Conservation (phyloP, 768 basidiomycete genomes). For the Rhodotorula diobovata region DNA sequence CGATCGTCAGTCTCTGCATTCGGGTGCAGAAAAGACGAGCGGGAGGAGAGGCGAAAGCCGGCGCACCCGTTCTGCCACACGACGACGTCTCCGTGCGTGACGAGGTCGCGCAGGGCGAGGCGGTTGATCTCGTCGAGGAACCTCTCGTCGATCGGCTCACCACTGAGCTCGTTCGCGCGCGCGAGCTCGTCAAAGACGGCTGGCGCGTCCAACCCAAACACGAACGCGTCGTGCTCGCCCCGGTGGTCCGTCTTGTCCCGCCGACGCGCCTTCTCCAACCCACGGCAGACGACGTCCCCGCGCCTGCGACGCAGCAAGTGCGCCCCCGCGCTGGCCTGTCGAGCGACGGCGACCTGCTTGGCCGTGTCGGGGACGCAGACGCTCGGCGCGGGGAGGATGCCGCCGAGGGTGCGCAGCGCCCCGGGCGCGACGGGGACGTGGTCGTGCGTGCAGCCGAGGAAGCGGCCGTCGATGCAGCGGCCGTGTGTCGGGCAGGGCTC, state of each 20-base stretch:
- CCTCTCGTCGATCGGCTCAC: constrained; percentile 44
- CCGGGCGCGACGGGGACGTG: constrained; percentile 42
- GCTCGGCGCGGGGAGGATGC: constrained; percentile 45
- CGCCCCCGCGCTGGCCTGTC: constrained; percentile 44
- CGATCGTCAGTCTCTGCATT: not conserved
- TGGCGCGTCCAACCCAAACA: constrained; percentile 15
- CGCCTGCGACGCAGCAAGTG: constrained; percentile 43
- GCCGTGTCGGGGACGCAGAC: constrained; percentile 49
- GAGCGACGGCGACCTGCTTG: constrained; percentile 46
- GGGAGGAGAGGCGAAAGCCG: not conserved
- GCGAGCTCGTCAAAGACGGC: constrained; percentile 14
- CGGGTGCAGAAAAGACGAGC: not conserved
- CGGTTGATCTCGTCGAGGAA: constrained; percentile 44
- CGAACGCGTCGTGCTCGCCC: constrained; percentile 11
- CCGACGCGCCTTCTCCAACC: constrained; percentile 37
- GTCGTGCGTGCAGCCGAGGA: constrained; percentile 47
- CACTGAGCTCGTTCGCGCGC: constrained; percentile 30
- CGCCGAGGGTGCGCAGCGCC: constrained; percentile 40
- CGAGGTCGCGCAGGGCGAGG: constrained; percentile 47
- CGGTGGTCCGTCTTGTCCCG: constrained; percentile 14
- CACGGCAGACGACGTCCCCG: constrained; percentile 46
- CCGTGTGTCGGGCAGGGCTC: constrained; percentile 50
- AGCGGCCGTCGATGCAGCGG: constrained; percentile 44
- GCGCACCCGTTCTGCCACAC: constrained; percentile 46
- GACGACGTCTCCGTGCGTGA: constrained; percentile 48